Conservation (phyloP, 371 early-diverging fungal genomes). For the Mortierella sp. region DNA sequence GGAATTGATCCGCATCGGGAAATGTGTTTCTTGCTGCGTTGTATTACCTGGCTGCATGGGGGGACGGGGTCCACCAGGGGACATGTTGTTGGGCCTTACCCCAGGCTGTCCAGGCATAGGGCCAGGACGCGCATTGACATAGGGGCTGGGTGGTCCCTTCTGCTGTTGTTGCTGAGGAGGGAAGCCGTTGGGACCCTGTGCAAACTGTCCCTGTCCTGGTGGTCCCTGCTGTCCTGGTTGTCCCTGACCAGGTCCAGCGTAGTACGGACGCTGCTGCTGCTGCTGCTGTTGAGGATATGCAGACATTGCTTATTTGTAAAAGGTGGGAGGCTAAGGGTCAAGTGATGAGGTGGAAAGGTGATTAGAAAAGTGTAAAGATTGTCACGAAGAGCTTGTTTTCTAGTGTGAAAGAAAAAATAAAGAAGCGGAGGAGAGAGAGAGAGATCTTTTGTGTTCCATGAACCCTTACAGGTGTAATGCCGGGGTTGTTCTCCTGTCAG, state of each 20-base stretch:
- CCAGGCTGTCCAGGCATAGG: slow-evolving; percentile 28
- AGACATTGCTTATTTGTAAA: slow-evolving; percentile 22
- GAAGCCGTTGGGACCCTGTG: slow-evolving; percentile 33
- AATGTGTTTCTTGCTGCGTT: background rate
- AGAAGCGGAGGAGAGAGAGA: background rate
- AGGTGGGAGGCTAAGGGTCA: background rate
- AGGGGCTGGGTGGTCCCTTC: slow-evolving; percentile 29
- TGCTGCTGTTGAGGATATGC: slow-evolving; percentile 39
- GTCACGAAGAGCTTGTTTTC: background rate
- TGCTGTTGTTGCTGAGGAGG: slow-evolving; percentile 43
- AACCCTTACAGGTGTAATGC: slow-evolving; percentile 9
- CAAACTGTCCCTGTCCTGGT: slow-evolving; percentile 37
- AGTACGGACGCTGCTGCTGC: slow-evolving; percentile 41
- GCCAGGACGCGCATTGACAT: slow-evolving; percentile 40
- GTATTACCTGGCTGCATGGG: slow-evolving; percentile 48
- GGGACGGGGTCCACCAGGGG: slow-evolving; percentile 43
- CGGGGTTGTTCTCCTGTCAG: background rate
- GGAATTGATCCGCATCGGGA: slow-evolving; percentile 9
- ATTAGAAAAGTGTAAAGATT: background rate
- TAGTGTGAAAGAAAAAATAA: background rate
- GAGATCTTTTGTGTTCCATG: background rate
- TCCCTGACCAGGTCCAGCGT: slow-evolving; percentile 36
- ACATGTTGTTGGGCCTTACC: slow-evolving; percentile 28
- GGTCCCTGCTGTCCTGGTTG: slow-evolving; percentile 26
- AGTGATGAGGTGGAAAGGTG: background rate